Conservation (phyloP, 768 basidiomycete species). For the Dacryopinax primogenitus region DNA sequence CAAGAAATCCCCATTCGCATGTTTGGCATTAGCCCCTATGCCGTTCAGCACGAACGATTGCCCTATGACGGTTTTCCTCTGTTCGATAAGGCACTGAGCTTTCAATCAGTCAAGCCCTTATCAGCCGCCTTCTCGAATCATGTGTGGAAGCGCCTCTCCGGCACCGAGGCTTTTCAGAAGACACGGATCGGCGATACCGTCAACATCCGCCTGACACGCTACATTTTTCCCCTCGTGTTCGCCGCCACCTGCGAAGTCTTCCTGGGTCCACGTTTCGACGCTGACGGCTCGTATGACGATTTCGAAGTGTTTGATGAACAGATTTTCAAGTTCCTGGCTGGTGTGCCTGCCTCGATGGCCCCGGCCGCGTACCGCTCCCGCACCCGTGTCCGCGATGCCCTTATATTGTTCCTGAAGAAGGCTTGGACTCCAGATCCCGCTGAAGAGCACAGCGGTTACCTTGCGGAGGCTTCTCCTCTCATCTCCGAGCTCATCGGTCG, state of each 20-base stretch:
- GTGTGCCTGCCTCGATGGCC: background rate
- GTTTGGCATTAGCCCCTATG: background rate
- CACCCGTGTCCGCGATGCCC: background rate
- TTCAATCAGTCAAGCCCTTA: background rate
- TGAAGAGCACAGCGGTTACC: background rate
- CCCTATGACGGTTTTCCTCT: background rate
- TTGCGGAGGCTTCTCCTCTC: background rate
- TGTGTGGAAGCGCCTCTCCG: conserved; percentile 6
- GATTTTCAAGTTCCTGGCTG: conserved; percentile 6
- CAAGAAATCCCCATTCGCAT: background rate
- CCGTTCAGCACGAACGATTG: background rate
- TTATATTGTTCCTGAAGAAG: background rate
- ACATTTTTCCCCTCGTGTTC: background rate
- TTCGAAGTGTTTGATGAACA: conserved; percentile 4
- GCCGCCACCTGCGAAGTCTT: conserved; percentile 7
- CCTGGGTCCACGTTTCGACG: conserved; percentile 1
- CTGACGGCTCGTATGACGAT: background rate
- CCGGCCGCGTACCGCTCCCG: background rate
- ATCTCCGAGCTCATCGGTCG: background rate
- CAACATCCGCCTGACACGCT: background rate
- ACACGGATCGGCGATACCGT: background rate
- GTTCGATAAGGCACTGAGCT: conserved; percentile 4
- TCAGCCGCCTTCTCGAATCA: conserved; percentile 4
- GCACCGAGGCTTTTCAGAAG: background rate
- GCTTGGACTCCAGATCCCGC: background rate